Base-by-base conservation (phyloP, 1,284 basidiomycete genomes). In the Sparassis latifolia region DNA sequence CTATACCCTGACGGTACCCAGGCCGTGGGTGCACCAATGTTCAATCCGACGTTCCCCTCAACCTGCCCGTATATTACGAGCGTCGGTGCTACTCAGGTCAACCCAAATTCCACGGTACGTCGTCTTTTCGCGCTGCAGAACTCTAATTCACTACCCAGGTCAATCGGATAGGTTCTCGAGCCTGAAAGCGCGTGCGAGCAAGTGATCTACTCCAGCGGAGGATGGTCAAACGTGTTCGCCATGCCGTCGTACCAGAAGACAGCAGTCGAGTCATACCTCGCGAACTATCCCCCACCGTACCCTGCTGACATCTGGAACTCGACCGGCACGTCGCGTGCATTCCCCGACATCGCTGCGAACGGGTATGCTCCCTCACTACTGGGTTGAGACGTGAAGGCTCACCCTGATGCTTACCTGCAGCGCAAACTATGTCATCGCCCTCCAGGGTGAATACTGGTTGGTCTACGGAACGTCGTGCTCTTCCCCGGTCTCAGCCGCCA, bases 391-490 rank as follows among this genome's bases (percentile, higher is more conserved):
- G 6, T 10, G 33, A 12, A 29, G 12, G 7, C 12, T 39, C 33
- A 9, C 9, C 38, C 9, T 10, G 20, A 29, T 40, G 3, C 10
- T 31, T 12, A 32, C 38, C 31, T 29, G 6, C 38, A 54, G 52
- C 12, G 52, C 49, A 39, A 48, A 62, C 49, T 48, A 54, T 51
- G 30, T 51, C 46, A 37, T 56, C 32, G 52, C 55, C 29, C 52
- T 57, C 20, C 56, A 63, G 45, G 52, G 55, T 30, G 58, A 58
- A 31, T 69, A 69, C 50, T 72, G 68, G 40, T 68, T 69, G 45
- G 76, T 78, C 20, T 78, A 74, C 33, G 78, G 71, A 66, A 67
- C 54, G 67, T 72, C 52, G 57, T 68, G 53, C 31, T 50, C 52
- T 30, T 50, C 52, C 6, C 52, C 52, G 2, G 52, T 54, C n/a